phyloP scores from a whole-genome alignment of 176 grass and related monocot genomes.

The Cenchrus americanus region DNA sequence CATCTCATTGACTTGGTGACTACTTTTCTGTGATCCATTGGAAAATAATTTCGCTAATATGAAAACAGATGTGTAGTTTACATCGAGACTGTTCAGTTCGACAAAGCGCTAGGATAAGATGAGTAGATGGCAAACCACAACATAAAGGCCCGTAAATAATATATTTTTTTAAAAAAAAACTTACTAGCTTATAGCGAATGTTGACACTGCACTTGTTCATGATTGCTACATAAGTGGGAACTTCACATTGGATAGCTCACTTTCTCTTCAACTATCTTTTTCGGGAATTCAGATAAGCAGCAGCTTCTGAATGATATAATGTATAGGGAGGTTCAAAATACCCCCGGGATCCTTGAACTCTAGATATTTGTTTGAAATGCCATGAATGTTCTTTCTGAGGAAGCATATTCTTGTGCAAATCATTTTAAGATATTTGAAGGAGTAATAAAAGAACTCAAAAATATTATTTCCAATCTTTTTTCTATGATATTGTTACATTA shows the following conservation, averaged over 20 bases:
- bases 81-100: background rate
- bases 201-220: constrained; percentile 27
- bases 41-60: background rate
- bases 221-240: constrained; percentile 34
- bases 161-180: background rate
- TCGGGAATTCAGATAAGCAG: constrained; percentile 10
- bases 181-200: constrained; percentile 18
- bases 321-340: background rate
- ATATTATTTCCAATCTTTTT: background rate
- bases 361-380: background rate
- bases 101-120: background rate
- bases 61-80: background rate
- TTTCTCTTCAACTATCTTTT: constrained; percentile 37
- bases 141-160: background rate
- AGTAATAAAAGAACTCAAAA: background rate
- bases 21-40: background rate
- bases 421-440: background rate
- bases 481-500: background rate
- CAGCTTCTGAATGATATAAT: background rate
- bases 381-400: background rate
- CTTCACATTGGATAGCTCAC: constrained; percentile 22
- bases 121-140: background rate
- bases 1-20: background rate
- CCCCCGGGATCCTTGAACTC: background rate
- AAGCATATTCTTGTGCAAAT: background rate